phyloP scores from a whole-genome alignment of 495 filamentous ascomycete genomes.

The Xylaria flabelliformis region DNA sequence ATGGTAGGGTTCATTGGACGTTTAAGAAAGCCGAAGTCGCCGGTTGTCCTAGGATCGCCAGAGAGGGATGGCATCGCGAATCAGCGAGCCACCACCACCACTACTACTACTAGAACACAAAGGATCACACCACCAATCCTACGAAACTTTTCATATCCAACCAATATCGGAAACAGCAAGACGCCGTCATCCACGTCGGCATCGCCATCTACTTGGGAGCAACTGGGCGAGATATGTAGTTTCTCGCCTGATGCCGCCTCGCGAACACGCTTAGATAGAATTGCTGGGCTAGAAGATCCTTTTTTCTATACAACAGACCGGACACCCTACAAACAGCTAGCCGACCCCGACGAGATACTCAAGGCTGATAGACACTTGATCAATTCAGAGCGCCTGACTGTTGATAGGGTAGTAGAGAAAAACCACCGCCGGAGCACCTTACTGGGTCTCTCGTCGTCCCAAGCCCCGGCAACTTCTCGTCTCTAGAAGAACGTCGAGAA shows the following conservation, averaged over 20 bases:
- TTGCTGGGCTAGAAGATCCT: conserved; percentile 34
- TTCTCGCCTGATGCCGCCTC: conserved; percentile 34
- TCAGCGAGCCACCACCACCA: conserved; percentile 9
- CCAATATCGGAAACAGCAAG: conserved; percentile 26
- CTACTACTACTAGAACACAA: conserved; percentile 16
- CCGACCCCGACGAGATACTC: conserved; percentile 20
- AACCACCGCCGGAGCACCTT: conserved; percentile 36
- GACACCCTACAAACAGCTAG: conserved; percentile 30
- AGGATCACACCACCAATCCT: conserved; percentile 32
- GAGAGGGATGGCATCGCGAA: conserved; percentile 24
- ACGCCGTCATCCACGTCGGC: conserved; percentile 21
- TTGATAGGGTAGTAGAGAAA: conserved; percentile 19
- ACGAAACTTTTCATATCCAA: conserved; percentile 43
- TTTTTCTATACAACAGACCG: conserved; percentile 37
- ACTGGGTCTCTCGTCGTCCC: conserved; percentile 31
- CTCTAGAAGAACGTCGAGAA: conserved; percentile 39
- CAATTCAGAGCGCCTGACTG: conserved; percentile 13
- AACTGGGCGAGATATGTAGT: conserved; percentile 38
- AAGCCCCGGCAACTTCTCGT: conserved; percentile 32
- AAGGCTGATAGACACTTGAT: conserved; percentile 14
- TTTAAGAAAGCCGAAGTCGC: conserved; percentile 38
- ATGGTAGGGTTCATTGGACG: conserved; percentile 42
- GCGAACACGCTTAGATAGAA: conserved; percentile 24
- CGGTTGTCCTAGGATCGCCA: conserved; percentile 29
- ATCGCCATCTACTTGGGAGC: conserved; percentile 37